Base-by-base conservation (phyloP, 2,329 filamentous ascomycete species). In the Claviceps digitariae region DNA sequence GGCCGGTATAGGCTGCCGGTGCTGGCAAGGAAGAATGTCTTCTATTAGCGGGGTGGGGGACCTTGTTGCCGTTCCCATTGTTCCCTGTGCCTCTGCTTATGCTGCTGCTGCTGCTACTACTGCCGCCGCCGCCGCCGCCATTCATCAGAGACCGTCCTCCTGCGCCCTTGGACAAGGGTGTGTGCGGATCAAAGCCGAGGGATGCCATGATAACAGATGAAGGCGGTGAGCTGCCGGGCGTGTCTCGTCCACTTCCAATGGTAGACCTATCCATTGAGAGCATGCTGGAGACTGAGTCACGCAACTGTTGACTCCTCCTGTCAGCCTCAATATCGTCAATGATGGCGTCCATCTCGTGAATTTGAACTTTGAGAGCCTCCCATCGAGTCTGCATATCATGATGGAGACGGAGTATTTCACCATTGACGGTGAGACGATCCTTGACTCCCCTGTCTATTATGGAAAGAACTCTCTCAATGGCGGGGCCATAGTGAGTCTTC, bases 361-460 rank as follows among this genome's bases (percentile, higher is more conserved):
- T 91, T 57, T 87, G 81, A 15, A 78, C 76, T 63, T 90, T 88
- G 51, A 96, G 72, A 4, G 80, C 78, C 58, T 84, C 79, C 81
- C 90, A 94, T 61, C 85, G 84, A n/a, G 81, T 76, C 62, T 89
- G 84, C 72, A 96, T 86, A 61, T 97, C 90, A 7, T 82, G 80
- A 62, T 95, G 85, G 34, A 97, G 74, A 46, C 90, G 82, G 29
- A 97, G 69, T 57, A 97, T 93, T 69, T 97, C 93, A 46, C 93
- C 93, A 64, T 98, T 97, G 53, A 97, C 89, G 0, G 93, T 97
- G 50, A 96, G 74, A n/a, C 93, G 82, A 63, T 97, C 90, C 64
- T 87, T 87, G 62, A 97, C 86, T n/a, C 93, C 93, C 64, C 89
- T 91, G 61, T 96, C 89, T 50, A 97, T 96, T 64, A 97, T 94